Percentiles rank a stretch among this genome's conserved stretches.
These are phyloP conservation scores for Erysimum cheiranthoides DNA, from an alignment of 345 rosid species.

Conservation along the genomic window DNA sequence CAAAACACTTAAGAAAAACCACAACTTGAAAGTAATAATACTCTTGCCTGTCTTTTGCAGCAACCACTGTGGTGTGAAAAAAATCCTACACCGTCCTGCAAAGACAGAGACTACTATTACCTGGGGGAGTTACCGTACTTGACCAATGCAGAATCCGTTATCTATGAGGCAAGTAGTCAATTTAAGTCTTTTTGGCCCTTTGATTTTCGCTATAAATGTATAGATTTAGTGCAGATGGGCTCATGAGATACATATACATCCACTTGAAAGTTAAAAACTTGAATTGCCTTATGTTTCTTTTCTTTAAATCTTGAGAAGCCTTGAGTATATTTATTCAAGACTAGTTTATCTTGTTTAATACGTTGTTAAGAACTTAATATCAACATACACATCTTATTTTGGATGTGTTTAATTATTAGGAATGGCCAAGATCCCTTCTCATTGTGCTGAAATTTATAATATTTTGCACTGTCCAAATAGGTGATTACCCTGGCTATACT, in stretches of 20 bases:
- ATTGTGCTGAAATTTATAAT: conserved; percentile 12
- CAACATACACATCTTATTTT: neutral
- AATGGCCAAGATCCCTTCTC: conserved; percentile 17
- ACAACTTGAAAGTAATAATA: neutral
- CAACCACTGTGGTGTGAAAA: conserved; percentile 89
- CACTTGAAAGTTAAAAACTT: neutral
- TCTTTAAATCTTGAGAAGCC: neutral
- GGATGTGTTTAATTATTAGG: neutral
- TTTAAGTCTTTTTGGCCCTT: conserved; percentile 2
- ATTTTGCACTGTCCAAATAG: conserved; percentile 23
- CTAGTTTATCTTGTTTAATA: conserved; percentile 1
- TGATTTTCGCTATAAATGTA: neutral
- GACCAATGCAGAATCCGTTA: conserved; percentile 65
- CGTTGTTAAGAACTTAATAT: conserved; percentile 1
- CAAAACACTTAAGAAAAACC: neutral
- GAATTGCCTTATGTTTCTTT: neutral
- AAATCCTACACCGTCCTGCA: conserved; percentile 58
- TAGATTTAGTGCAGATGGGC: neutral
- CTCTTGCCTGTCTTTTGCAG: conserved; percentile 51
- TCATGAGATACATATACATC: conserved; percentile 1
- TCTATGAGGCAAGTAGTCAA: conserved; percentile 66
- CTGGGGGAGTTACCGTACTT: conserved; percentile 94
- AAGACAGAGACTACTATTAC: conserved; percentile 73
- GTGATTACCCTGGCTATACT: conserved; percentile 67
- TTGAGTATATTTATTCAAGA: neutral